These are phyloP conservation scores for Ottelia alismoides DNA, from an alignment of 106 monocot genomes.

Conservation along the genomic window DNA sequence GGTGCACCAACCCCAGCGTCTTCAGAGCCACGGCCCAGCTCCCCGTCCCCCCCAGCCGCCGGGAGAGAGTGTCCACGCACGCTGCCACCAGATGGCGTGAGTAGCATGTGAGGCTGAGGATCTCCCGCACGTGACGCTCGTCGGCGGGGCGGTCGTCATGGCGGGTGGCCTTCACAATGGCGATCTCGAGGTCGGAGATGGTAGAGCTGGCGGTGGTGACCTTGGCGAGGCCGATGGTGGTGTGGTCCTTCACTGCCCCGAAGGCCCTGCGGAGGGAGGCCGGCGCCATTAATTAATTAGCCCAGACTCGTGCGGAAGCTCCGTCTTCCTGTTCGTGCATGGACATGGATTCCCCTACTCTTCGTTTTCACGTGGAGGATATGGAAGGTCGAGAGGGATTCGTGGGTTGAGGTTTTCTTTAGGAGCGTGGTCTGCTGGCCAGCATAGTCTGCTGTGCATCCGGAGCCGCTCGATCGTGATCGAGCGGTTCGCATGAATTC, in stretches of 20 bases:
- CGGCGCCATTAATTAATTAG: too few relatives aligned
- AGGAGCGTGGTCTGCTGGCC: too few relatives aligned
- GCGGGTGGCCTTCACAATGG: constrained; percentile 10
- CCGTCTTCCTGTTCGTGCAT: too few relatives aligned
- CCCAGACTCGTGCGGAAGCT: too few relatives aligned
- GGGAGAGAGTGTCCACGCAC: neutral
- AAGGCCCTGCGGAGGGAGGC: constrained; percentile 10
- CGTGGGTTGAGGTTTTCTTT: too few relatives aligned
- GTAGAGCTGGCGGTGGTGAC: constrained; percentile 3
- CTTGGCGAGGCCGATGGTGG: constrained; percentile 5
- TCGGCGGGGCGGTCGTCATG: constrained; percentile 10
- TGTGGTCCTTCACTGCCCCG: constrained; percentile 16
- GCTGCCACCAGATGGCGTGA: neutral
- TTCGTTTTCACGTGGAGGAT: too few relatives aligned
- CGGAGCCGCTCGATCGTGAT: too few relatives aligned
- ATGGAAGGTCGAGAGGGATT: too few relatives aligned
- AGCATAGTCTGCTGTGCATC: too few relatives aligned
- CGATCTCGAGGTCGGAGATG: constrained; percentile 11
- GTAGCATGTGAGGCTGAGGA: constrained; percentile 9
- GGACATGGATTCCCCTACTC: too few relatives aligned
- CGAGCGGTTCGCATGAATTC: too few relatives aligned
- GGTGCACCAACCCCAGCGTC: constrained; percentile 9
- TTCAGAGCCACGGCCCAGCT: constrained; percentile 13
- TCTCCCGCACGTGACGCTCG: constrained; percentile 9
- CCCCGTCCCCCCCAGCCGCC: constrained; percentile 4